A percentile compares a stretch with the other conserved stretches of the same genome.
These are phyloP conservation scores for Lepidium sativum DNA, from an alignment of 345 rosid genomes.

Conservation along the genomic window DNA sequence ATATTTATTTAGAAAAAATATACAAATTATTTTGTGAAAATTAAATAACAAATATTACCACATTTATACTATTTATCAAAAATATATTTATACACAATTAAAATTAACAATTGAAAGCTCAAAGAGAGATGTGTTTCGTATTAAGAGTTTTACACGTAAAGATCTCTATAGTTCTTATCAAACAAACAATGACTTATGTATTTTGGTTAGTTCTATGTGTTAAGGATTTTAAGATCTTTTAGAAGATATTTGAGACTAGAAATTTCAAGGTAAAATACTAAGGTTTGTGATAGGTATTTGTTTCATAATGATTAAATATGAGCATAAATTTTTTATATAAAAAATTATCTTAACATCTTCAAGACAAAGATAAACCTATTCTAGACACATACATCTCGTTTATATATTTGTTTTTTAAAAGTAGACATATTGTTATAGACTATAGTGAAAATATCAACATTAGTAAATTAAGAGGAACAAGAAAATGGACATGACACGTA, in stretches of 20 bases:
- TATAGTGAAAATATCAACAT: no score
- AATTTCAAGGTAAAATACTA: not conserved
- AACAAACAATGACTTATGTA: not conserved
- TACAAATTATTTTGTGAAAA: no score
- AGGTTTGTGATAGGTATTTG: not conserved
- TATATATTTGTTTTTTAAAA: no score
- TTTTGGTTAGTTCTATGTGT: not conserved
- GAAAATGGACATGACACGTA: not conserved
- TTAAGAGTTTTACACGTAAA: not conserved
- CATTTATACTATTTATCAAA: no score
- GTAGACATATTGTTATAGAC: no score
- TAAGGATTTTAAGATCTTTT: not conserved
- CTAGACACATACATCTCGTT: no score
- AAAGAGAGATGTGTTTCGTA: not conserved
- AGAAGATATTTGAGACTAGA: not conserved
- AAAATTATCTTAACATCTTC: not conserved
- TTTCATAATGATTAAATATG: not conserved
- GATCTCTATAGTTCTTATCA: not conserved
- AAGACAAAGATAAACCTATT: no score
- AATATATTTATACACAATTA: no score
- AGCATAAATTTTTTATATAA: not conserved
- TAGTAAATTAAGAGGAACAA: not conserved
- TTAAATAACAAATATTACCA: no score
- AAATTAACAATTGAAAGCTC: not conserved
- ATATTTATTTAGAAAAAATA: no score